A percentile compares a stretch with the other conserved stretches of the same genome.
Conservation (phyloP, 2,329 filamentous ascomycete species). For the Tolypocladium inflatum region DNA sequence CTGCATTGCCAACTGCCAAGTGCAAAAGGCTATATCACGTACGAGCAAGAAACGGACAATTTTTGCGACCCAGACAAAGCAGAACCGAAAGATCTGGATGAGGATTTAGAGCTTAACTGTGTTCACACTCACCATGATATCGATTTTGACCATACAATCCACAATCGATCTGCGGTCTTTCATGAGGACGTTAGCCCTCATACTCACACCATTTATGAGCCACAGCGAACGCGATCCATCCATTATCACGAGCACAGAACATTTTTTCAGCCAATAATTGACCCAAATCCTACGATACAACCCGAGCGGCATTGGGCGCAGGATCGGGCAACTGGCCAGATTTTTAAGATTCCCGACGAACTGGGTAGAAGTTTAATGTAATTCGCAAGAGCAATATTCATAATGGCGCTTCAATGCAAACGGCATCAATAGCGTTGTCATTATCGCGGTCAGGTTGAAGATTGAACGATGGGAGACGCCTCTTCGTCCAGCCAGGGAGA, state of each 20-base stretch:
- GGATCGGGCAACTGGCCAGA: not conserved
- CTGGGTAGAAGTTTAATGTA: not conserved
- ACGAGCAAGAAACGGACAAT: not conserved
- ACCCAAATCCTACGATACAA: not conserved
- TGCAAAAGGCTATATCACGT: too few species aligned
- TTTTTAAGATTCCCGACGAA: not conserved
- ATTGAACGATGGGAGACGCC: too few species aligned
- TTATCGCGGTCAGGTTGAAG: too few species aligned
- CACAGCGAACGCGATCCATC: not conserved
- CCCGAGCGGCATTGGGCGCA: not conserved
- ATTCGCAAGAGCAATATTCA: too few species aligned
- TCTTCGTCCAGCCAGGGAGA: too few species aligned
- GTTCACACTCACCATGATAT: not conserved
- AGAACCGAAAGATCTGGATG: not conserved
- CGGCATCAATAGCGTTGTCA: too few species aligned
- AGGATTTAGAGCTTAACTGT: fast-evolving
- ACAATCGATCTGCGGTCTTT: not conserved
- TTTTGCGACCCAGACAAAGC: not conserved
- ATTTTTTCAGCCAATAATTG: constrained; percentile 1
- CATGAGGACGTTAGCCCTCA: not conserved
- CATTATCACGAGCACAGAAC: constrained; percentile 2
- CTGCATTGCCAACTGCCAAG: too few species aligned
- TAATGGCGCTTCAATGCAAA: too few species aligned
- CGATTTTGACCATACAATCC: not conserved
- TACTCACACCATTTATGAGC: constrained; percentile 2